These are phyloP conservation scores for Hemisphaericaspora xylofermentans DNA, from an alignment of 1,139 yeast species.

Conservation along the genomic window DNA sequence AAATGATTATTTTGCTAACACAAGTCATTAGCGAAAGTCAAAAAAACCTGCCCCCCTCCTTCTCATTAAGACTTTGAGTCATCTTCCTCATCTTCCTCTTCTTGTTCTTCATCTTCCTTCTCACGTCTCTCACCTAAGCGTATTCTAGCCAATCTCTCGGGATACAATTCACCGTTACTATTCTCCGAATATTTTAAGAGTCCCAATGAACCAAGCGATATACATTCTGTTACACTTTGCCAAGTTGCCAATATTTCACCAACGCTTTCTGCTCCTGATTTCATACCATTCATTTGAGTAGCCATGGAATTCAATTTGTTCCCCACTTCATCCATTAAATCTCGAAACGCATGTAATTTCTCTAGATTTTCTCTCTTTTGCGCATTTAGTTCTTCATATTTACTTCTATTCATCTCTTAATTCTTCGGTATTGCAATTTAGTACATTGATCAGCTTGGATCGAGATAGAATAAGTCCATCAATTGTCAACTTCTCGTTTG, in stretches of 20 bases:
- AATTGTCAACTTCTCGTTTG: too few species aligned
- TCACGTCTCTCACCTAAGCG: conserved; percentile 40
- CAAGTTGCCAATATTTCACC: conserved; percentile 61
- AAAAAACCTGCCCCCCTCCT: conserved; percentile 3
- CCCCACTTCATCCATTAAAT: conserved; percentile 47
- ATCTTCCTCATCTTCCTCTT: conserved; percentile 8
- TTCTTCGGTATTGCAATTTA: too few species aligned
- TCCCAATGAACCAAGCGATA: conserved; percentile 66
- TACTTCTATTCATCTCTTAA: background rate
- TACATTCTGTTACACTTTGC: conserved; percentile 65
- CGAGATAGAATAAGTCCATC: too few species aligned
- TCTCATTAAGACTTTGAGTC: background rate
- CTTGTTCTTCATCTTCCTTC: conserved; percentile 7
- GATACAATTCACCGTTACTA: conserved; percentile 36
- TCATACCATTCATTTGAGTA: conserved; percentile 48
- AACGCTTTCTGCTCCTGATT: conserved; percentile 59
- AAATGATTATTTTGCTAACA: background rate
- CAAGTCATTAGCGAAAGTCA: too few species aligned
- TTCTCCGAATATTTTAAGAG: conserved; percentile 48
- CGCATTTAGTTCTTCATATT: conserved; percentile 19
- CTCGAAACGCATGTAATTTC: conserved; percentile 48
- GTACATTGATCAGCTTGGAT: background rate
- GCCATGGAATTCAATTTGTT: conserved; percentile 49
- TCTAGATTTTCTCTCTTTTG: conserved; percentile 55
- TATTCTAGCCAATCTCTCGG: conserved; percentile 66